Evolutionary conservation across 129 eudicot genomes (phyloP).

Genomic region (Mikania micrantha): DNA sequence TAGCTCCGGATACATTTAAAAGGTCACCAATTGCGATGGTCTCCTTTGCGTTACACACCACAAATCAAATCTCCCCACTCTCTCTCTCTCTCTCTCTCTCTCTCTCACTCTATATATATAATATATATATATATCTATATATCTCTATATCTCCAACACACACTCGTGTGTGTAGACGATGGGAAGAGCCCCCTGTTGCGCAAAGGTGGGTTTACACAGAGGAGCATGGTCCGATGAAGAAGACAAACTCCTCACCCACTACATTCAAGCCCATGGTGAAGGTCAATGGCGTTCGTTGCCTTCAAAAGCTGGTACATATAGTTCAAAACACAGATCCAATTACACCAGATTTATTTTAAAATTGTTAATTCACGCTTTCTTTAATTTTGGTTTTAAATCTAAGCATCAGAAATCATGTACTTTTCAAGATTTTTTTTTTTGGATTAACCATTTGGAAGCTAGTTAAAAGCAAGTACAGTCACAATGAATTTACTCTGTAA

Average conservation of each 20-base stretch:
- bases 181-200: slow-evolving; percentile 41
- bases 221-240: slow-evolving; percentile 42
- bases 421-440: no score
- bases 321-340: neutral
- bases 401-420: no score
- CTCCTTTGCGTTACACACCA: slow-evolving; percentile 23
- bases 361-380: no score
- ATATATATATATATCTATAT: no score
- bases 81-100: neutral
- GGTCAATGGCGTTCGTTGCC: slow-evolving; percentile 41
- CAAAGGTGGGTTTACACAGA: slow-evolving; percentile 34
- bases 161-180: slow-evolving; percentile 7
- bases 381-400: no score
- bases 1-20: slow-evolving; percentile 10
- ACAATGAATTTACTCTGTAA: no score
- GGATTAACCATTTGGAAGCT: no score
- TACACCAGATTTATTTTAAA: no score
- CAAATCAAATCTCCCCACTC: neutral
- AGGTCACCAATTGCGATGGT: slow-evolving; percentile 12
- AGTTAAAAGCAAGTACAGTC: no score
- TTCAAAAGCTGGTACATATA: slow-evolving; percentile 32
- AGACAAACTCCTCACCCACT: slow-evolving; percentile 31
- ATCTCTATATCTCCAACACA: neutral
- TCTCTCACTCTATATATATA: no score
- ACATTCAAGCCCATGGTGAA: slow-evolving; percentile 37